Percentiles rank a stretch among this genome's conserved stretches.
Evolutionary conservation across 495 filamentous ascomycete genomes (phyloP).

Genomic region (Penicillium herquei): DNA sequence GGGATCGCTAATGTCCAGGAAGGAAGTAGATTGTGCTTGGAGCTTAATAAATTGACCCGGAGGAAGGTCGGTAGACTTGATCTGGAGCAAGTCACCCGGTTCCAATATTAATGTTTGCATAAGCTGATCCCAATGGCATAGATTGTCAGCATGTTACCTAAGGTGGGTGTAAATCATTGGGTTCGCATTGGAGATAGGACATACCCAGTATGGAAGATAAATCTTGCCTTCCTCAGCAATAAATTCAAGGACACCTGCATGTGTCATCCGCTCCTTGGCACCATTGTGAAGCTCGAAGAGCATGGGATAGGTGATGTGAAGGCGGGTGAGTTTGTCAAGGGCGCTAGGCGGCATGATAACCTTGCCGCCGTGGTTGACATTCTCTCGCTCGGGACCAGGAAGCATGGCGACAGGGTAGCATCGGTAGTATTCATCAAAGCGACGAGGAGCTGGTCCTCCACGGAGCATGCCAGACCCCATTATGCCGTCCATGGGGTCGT

Average conservation of each 20-base stretch:
- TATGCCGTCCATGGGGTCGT: slow-evolving; percentile 56
- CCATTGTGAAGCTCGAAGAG: slow-evolving; percentile 94
- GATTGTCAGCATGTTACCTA: not conserved
- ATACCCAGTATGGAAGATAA: slow-evolving; percentile 92
- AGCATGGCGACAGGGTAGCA: slow-evolving; percentile 95
- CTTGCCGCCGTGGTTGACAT: slow-evolving; percentile 94
- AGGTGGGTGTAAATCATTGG: not conserved
- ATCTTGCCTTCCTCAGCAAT: slow-evolving; percentile 96
- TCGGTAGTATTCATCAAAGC: slow-evolving; percentile 97
- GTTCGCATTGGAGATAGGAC: slow-evolving; percentile 17
- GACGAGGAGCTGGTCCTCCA: slow-evolving; percentile 46
- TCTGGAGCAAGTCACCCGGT: slow-evolving; percentile 88
- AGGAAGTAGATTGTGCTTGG: slow-evolving; percentile 85
- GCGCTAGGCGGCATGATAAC: slow-evolving; percentile 94
- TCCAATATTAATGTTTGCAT: slow-evolving; percentile 90
- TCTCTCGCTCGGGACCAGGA: slow-evolving; percentile 84
- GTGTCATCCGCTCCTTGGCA: slow-evolving; percentile 70
- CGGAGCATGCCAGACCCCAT: slow-evolving; percentile 42
- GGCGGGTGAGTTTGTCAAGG: slow-evolving; percentile 87
- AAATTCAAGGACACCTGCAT: slow-evolving; percentile 95
- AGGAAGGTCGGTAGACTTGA: slow-evolving; percentile 89
- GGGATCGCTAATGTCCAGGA: slow-evolving; percentile 94
- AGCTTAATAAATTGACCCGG: slow-evolving; percentile 90
- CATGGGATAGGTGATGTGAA: slow-evolving; percentile 99
- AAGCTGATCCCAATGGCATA: slow-evolving; percentile 53